Evolutionary conservation across 768 basidiomycete species (phyloP).

Genomic region (Termitomyces sp.): DNA sequence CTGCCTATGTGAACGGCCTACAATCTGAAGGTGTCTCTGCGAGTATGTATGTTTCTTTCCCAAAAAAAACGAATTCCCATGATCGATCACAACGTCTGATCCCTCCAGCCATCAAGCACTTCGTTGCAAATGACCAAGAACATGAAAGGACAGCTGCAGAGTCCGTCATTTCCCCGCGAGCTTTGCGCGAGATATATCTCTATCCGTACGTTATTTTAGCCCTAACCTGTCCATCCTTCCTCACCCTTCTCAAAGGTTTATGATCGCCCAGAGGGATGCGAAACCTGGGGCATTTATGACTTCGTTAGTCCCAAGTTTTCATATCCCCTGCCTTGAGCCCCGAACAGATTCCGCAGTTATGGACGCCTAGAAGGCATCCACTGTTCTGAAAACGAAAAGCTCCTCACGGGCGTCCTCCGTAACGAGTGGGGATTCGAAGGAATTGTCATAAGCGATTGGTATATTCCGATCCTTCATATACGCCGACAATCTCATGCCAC

Average conservation of each 20-base stretch:
- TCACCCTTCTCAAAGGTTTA: constrained; percentile 38
- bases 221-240: neutral
- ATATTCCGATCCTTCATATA: constrained; percentile 4
- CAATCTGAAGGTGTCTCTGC: constrained; percentile 65
- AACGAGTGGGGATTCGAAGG: constrained; percentile 74
- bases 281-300: constrained; percentile 68
- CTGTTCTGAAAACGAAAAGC: constrained; percentile 60
- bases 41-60: constrained; percentile 26
- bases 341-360: constrained; percentile 38
- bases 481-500: neutral
- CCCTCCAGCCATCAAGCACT: constrained; percentile 62
- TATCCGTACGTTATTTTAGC: constrained; percentile 45
- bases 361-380: constrained; percentile 72
- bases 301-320: constrained; percentile 32
- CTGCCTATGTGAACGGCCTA: constrained; percentile 66
- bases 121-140: constrained; percentile 72
- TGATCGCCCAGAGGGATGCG: constrained; percentile 63
- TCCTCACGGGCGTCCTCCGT: constrained; percentile 63
- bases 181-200: constrained; percentile 69
- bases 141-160: constrained; percentile 64
- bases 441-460: constrained; percentile 79
- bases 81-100: neutral
- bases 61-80: neutral
- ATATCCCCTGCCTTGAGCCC: neutral
- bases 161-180: constrained; percentile 60